phyloP scores from a whole-genome alignment of 2,329 filamentous ascomycete genomes.

The Neonectria hederae region DNA sequence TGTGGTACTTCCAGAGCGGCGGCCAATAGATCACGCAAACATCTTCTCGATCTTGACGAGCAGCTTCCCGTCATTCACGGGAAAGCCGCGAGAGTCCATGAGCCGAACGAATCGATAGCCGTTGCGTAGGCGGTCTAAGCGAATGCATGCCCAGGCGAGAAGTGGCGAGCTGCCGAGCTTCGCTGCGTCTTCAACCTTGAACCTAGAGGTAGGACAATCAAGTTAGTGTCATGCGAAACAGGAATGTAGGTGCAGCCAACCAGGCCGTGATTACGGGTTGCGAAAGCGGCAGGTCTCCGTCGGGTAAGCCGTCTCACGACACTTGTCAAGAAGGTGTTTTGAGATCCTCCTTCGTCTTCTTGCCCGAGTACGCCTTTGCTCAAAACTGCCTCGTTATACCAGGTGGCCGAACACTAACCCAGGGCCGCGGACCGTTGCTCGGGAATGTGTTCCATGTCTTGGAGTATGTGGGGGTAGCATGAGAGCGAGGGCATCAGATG shows the following conservation, averaged over 20 bases:
- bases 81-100: constrained; percentile 55
- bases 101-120: constrained; percentile 66
- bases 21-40: constrained; percentile 43
- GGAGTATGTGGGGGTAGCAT: background rate
- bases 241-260: constrained; percentile 15
- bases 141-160: constrained; percentile 67
- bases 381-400: background rate
- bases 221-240: constrained; percentile 33
- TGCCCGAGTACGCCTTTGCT: background rate
- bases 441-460: background rate
- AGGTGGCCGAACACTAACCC: background rate
- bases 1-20: background rate
- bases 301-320: background rate
- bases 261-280: background rate
- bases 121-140: constrained; percentile 64
- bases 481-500: background rate
- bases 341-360: background rate
- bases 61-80: constrained; percentile 57
- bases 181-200: constrained; percentile 63
- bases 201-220: constrained; percentile 47
- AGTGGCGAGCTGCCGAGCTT: constrained; percentile 50
- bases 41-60: constrained; percentile 63
- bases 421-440: background rate
- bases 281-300: background rate
- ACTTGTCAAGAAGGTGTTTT: constrained; percentile 5